A percentile compares a stretch with the other conserved stretches of the same genome.
Evolutionary conservation across 2,329 filamentous ascomycete species (phyloP).

Genomic region (Lecanicillium sp.): DNA sequence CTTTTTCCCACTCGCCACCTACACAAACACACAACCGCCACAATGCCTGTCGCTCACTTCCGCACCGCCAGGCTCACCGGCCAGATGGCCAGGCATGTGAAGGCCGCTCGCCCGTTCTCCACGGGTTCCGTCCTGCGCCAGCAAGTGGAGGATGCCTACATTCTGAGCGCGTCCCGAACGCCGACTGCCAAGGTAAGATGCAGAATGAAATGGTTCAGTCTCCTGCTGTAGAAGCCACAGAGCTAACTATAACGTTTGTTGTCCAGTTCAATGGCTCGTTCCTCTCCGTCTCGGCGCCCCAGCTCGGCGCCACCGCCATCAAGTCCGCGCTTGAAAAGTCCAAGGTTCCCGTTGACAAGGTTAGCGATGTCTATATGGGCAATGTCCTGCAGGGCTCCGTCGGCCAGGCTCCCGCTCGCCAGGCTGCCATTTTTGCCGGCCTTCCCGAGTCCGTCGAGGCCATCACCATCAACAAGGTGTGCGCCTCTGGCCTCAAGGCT

Average conservation of each 20-base stretch:
- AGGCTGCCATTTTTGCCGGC: conserved; percentile 83
- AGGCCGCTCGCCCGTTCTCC: conserved; percentile 38
- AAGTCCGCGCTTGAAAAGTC: conserved; percentile 85
- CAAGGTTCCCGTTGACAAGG: conserved; percentile 68
- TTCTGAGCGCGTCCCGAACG: conserved; percentile 81
- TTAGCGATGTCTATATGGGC: conserved; percentile 95
- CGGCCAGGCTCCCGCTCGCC: conserved; percentile 86
- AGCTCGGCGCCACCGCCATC: conserved; percentile 85
- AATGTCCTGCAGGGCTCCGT: conserved; percentile 80
- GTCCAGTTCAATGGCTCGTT: conserved; percentile 88
- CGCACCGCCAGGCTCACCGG: conserved; percentile 25
- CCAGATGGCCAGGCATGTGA: conserved; percentile 32
- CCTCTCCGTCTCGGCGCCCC: conserved; percentile 72
- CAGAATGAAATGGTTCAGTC: too few species aligned
- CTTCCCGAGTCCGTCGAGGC: conserved; percentile 76
- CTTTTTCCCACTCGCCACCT: conserved; percentile 4
- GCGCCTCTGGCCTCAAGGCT: conserved; percentile 89
- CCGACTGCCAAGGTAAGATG: conserved; percentile 71
- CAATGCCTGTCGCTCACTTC: conserved; percentile 25
- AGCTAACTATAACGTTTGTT: not conserved
- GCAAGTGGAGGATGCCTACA: conserved; percentile 87
- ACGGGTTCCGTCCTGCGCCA: conserved; percentile 36
- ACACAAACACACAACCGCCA: conserved; percentile 7
- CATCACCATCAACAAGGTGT: conserved; percentile 96
- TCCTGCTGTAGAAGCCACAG: too few species aligned